phyloP scores from a whole-genome alignment of 1,284 basidiomycete genomes.

The Ustilago bromivora region DNA sequence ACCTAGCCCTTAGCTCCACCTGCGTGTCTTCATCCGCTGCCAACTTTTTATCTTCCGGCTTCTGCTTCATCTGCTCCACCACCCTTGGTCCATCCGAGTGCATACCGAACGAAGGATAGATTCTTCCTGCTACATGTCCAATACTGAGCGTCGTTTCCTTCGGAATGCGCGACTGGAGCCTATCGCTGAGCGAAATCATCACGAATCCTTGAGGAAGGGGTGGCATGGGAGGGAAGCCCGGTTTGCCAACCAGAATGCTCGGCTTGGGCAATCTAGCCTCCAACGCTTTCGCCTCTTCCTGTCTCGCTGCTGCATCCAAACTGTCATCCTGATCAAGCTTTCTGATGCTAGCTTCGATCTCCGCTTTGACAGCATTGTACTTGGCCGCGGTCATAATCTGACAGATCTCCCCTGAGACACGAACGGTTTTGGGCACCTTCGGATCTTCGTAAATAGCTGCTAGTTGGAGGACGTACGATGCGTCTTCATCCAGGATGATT shows the following conservation, averaged over 20 bases:
- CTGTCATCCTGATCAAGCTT: slow-evolving; percentile 20
- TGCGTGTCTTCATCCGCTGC: slow-evolving; percentile 48
- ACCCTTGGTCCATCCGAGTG: slow-evolving; percentile 50
- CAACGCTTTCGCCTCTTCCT: slow-evolving; percentile 28
- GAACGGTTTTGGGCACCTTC: slow-evolving; percentile 18
- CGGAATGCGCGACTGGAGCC: slow-evolving; percentile 28
- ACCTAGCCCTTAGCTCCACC: slow-evolving; percentile 34
- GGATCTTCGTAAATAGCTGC: slow-evolving; percentile 47
- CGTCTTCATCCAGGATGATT: slow-evolving; percentile 38
- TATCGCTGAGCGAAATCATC: slow-evolving; percentile 43
- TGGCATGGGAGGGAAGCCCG: slow-evolving; percentile 46
- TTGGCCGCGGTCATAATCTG: slow-evolving; percentile 36
- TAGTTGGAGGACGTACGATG: slow-evolving; percentile 42
- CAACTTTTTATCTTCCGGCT: slow-evolving; percentile 19
- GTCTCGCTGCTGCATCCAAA: slow-evolving; percentile 19
- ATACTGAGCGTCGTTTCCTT: slow-evolving; percentile 36
- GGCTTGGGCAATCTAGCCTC: slow-evolving; percentile 35
- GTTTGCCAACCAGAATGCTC: slow-evolving; percentile 31
- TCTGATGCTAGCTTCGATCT: slow-evolving; percentile 16
- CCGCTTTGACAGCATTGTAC: slow-evolving; percentile 29
- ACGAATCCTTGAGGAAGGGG: slow-evolving; percentile 43
- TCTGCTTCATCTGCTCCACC: slow-evolving; percentile 33
- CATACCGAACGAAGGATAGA: slow-evolving; percentile 46
- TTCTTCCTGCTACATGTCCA: slow-evolving; percentile 34
- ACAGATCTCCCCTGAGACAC: slow-evolving; percentile 43